These are phyloP conservation scores for Trametes sp. DNA, from an alignment of 1,284 basidiomycete species.

Conservation along the genomic window DNA sequence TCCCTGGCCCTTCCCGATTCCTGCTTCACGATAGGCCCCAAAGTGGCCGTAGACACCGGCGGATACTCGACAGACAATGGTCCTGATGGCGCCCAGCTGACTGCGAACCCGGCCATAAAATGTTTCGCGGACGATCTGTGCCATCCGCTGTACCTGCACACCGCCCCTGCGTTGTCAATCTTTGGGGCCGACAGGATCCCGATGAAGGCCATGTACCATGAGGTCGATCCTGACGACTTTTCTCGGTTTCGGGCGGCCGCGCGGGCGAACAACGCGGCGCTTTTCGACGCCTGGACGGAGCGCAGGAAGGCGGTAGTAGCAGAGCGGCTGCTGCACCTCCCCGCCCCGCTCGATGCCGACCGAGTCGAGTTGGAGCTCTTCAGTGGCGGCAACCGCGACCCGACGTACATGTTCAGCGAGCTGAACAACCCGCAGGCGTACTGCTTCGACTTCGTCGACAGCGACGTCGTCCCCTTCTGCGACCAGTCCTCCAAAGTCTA, in stretches of 20 bases:
- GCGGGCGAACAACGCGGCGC: too few relatives aligned
- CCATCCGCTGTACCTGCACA: neutral
- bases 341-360: too few relatives aligned
- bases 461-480: neutral
- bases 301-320: neutral
- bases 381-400: neutral
- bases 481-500: neutral
- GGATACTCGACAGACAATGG: neutral
- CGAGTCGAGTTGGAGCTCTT: neutral
- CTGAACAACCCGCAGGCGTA: constrained; percentile 3
- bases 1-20: neutral
- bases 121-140: neutral
- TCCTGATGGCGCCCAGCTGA: neutral
- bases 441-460: neutral
- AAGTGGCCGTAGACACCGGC: neutral
- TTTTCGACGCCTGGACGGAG: too few relatives aligned
- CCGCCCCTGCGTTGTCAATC: neutral
- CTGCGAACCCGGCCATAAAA: neutral
- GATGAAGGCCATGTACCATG: too few relatives aligned
- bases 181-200: neutral
- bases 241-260: neutral
- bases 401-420: neutral
- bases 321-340: neutral
- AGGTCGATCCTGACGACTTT: neutral
- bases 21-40: neutral